phyloP scores from a whole-genome alignment of 805 yeast species.

The Debaryomyces hansenii region DNA sequence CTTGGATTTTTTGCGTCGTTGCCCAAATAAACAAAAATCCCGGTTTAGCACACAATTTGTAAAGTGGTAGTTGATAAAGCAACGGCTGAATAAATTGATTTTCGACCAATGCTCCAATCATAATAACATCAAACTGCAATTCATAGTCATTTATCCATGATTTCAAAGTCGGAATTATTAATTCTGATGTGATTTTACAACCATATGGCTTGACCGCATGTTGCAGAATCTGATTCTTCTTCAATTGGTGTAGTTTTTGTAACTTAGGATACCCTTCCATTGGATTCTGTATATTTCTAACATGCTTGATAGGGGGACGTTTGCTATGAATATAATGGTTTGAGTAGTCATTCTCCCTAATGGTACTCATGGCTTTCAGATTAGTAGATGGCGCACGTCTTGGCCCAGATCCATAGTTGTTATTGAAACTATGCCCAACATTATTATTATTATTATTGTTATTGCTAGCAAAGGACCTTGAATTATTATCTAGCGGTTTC shows the following conservation, averaged over 20 bases:
- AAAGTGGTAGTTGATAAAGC: conserved; percentile 66
- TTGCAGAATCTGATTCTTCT: conserved; percentile 53
- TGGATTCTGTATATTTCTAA: conserved; percentile 65
- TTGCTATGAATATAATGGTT: conserved; percentile 67
- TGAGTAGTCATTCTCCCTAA: conserved; percentile 67
- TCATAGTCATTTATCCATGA: conserved; percentile 60
- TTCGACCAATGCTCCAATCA: conserved; percentile 85
- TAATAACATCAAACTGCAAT: conserved; percentile 80
- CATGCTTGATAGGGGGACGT: conserved; percentile 58
- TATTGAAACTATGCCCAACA: neutral
- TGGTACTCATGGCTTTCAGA: neutral
- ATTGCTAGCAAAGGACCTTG: neutral
- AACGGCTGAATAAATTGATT: conserved; percentile 67
- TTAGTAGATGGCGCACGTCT: neutral
- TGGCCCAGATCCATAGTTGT: neutral
- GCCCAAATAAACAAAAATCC: conserved; percentile 90
- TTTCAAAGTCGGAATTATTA: conserved; percentile 57
- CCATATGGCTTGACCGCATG: conserved; percentile 70
- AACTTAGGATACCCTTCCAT: conserved; percentile 86
- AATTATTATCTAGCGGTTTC: neutral
- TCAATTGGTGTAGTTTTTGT: conserved; percentile 64
- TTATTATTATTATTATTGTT: neutral
- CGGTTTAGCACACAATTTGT: conserved; percentile 75
- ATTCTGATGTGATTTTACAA: conserved; percentile 48
- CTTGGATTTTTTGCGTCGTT: conserved; percentile 68